phyloP scores from a whole-genome alignment of 805 yeast species.

The Blastobotrys robertii region DNA sequence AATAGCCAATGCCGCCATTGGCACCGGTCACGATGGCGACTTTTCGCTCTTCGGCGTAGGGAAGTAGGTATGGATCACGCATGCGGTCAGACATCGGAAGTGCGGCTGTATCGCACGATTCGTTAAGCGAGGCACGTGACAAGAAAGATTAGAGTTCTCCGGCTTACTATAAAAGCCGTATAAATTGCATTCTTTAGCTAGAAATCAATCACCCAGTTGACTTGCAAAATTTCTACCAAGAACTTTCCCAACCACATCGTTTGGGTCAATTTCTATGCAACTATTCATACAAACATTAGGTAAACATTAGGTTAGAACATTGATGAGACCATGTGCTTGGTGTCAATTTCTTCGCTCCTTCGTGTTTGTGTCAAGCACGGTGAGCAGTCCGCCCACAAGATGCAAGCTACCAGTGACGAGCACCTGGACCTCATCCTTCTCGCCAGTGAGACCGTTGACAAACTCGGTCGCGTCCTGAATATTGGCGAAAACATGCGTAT shows the following conservation, averaged over 20 bases:
- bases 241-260: no score
- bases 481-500: constrained; percentile 51
- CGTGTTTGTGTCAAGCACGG: constrained; percentile 60
- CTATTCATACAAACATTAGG: not conserved
- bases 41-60: constrained; percentile 18
- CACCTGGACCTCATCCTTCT: constrained; percentile 44
- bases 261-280: not conserved
- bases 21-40: constrained; percentile 77
- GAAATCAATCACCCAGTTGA: no score
- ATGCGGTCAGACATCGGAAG: no score
- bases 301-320: constrained; percentile 2
- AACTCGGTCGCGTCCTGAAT: constrained; percentile 64
- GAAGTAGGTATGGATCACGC: constrained; percentile 10
- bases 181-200: no score
- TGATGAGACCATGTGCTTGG: no score
- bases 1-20: constrained; percentile 72
- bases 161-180: no score
- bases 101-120: no score
- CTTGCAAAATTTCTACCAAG: no score
- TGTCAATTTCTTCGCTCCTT: no score
- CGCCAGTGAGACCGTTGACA: constrained; percentile 30
- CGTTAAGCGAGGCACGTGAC: not conserved
- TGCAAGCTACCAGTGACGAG: constrained; percentile 93
- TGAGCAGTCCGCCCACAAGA: constrained; percentile 86
- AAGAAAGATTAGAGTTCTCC: no score